These are phyloP conservation scores for Talaromyces borbonicus DNA, from an alignment of 495 filamentous ascomycete species.

Conservation along the genomic window DNA sequence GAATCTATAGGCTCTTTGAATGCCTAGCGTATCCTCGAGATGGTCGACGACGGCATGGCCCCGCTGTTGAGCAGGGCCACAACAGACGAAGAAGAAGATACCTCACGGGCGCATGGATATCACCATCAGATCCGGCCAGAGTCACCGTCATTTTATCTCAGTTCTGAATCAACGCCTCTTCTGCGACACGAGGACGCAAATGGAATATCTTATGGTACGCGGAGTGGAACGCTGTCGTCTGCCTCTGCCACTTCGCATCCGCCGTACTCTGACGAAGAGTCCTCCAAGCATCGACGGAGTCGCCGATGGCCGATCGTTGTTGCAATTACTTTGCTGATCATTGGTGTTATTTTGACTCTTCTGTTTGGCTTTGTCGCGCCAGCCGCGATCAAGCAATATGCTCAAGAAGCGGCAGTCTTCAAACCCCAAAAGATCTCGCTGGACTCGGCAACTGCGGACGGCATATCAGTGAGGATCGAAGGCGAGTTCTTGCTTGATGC, in stretches of 20 bases:
- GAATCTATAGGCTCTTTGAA: neutral
- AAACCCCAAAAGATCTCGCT: conserved; percentile 74
- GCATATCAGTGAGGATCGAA: conserved; percentile 66
- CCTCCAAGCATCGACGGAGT: neutral
- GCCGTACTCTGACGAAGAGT: neutral
- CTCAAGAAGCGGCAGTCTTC: conserved; percentile 68
- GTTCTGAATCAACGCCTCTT: conserved; percentile 36
- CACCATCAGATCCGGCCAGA: conserved; percentile 7
- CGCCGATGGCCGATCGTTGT: conserved; percentile 50
- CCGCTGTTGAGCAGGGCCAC: conserved; percentile 21
- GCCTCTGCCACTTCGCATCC: conserved; percentile 7
- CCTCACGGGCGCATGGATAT: conserved; percentile 5
- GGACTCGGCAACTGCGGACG: conserved; percentile 66
- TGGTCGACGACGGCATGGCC: conserved; percentile 14
- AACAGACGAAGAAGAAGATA: conserved; percentile 8
- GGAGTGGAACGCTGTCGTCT: conserved; percentile 13
- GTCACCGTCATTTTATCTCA: conserved; percentile 24
- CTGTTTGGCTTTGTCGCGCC: conserved; percentile 71
- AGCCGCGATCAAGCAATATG: conserved; percentile 71
- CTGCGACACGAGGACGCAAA: conserved; percentile 23
- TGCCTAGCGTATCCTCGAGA: neutral
- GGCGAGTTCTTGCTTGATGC: conserved; percentile 75
- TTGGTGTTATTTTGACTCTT: conserved; percentile 38
- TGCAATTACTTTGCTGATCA: conserved; percentile 38
- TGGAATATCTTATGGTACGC: conserved; percentile 20